phyloP scores from a whole-genome alignment of 2,329 filamentous ascomycete species.

The Tolypocladium nubicola region DNA sequence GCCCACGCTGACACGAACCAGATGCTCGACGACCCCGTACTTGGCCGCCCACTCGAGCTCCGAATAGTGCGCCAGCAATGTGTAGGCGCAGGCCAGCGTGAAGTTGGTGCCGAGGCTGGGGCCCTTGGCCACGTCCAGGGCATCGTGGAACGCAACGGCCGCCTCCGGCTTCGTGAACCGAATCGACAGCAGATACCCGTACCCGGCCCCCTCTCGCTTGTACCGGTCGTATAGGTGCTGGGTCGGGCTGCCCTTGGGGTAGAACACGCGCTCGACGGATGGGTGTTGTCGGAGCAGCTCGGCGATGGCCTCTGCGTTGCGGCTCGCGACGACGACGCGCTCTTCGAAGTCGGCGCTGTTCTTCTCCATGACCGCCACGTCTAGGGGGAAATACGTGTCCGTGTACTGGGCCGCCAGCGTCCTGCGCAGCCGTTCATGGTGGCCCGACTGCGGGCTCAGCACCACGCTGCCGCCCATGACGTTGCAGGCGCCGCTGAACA shows the following conservation, averaged over 20 bases:
- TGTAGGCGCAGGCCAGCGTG: slow-evolving; percentile 32
- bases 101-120: slow-evolving; percentile 40
- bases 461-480: slow-evolving; percentile 37
- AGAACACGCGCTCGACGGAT: slow-evolving; percentile 21
- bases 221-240: slow-evolving; percentile 18
- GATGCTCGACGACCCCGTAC: slow-evolving; percentile 26
- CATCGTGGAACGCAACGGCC: slow-evolving; percentile 36
- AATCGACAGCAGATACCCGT: slow-evolving; percentile 41
- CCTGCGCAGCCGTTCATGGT: slow-evolving; percentile 20
- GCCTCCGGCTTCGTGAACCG: slow-evolving; percentile 28
- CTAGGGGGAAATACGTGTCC: slow-evolving; percentile 13
- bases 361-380: slow-evolving; percentile 20
- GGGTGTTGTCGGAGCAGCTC: slow-evolving; percentile 14
- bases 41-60: slow-evolving; percentile 24
- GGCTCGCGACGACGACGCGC: slow-evolving; percentile 18
- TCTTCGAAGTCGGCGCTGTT: slow-evolving; percentile 27
- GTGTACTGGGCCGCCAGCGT: slow-evolving; percentile 9
- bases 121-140: slow-evolving; percentile 33
- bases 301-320: slow-evolving; percentile 14
- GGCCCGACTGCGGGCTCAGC: slow-evolving; percentile 29
- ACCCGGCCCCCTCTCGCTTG: slow-evolving; percentile 29
- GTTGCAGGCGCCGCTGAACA: slow-evolving; percentile 43
- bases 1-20: slow-evolving; percentile 34
- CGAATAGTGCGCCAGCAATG: slow-evolving; percentile 25
- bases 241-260: slow-evolving; percentile 28